A percentile compares a stretch with the other conserved stretches of the same genome.
phyloP scores from a whole-genome alignment of 805 yeast species.

The Cyberlindnera samutprakarnensis region DNA sequence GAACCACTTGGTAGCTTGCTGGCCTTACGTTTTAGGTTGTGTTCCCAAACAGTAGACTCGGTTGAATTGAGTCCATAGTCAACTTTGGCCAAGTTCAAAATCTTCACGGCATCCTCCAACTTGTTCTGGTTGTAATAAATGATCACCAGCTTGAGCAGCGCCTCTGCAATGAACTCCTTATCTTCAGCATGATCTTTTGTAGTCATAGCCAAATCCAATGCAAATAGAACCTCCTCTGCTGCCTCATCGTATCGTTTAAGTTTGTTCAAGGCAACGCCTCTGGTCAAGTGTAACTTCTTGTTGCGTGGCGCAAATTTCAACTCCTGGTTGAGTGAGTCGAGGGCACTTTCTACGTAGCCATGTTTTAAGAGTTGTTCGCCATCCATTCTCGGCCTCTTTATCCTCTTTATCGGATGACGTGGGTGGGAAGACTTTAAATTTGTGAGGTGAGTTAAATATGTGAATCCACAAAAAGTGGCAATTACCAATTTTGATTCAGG shows the following conservation, averaged over 20 bases:
- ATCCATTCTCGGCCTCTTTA: no score
- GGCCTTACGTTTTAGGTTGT: conserved; percentile 15
- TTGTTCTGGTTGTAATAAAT: conserved; percentile 32
- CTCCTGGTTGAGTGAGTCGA: conserved; percentile 28
- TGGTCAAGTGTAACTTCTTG: conserved; percentile 35
- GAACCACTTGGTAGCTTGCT: conserved; percentile 5
- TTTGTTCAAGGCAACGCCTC: conserved; percentile 39
- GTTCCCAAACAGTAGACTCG: conserved; percentile 14
- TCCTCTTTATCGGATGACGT: no score
- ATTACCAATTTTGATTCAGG: no score
- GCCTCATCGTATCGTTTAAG: conserved; percentile 35
- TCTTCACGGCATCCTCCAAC: conserved; percentile 29
- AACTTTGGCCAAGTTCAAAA: conserved; percentile 34
- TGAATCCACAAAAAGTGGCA: no score
- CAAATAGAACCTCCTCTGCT: conserved; percentile 32
- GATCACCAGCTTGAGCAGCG: conserved; percentile 39
- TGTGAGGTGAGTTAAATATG: no score
- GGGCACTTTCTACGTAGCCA: conserved; percentile 36
- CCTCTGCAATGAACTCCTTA: conserved; percentile 34
- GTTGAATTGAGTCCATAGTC: conserved; percentile 27
- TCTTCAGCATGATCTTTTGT: conserved; percentile 25
- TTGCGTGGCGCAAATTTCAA: conserved; percentile 36
- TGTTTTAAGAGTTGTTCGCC: conserved; percentile 28
- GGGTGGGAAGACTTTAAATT: no score
- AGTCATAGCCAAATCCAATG: conserved; percentile 34